Base-by-base conservation (phyloP, 2,329 filamentous ascomycete species). In the Penicillium sp. region DNA sequence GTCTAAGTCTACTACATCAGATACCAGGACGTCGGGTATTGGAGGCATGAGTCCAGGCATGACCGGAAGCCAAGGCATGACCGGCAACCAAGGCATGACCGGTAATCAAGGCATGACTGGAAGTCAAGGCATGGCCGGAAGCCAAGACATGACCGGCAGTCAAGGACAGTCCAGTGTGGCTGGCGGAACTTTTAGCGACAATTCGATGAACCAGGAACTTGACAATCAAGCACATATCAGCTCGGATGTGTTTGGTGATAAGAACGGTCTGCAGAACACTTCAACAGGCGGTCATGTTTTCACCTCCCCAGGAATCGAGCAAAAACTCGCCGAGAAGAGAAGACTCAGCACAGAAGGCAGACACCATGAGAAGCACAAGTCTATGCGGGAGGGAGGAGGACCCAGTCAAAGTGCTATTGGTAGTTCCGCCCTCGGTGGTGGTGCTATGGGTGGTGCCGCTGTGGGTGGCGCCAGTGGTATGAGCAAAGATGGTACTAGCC, bases 201-300 rank as follows among this genome's bases (percentile, higher is more conserved):
- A 54, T 11, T 51, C 35, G 5, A 51, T 57, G 16, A 16, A 49
- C 2, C 48, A 66, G 3, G 63, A 65, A 39, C 52, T 65, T 21
- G 52, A 56, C 19, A 58, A 54, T n/a, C 46, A 57, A 8, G 47
- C 56, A 7, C 53, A 56, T 19, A 59, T 62, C 22, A 48, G 55
- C 33, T 37, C 57, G 9, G 59, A 57, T 16, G 58, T 65, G 11
- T 62, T 63, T 31, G 51, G 45, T n/a, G 50, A 55, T n/a, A 48
- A 27, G 46, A 26, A 41, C n/a, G 48, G 48, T 26, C 48, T 50
- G 3, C 48, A 50, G 16, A 50, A 50, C n/a, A 50, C 48, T 4
- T 39, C 33, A 14, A 39, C 14, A 24, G 33, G 21, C 10, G 22
- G 9, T 3, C 47, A 50, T 31, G 21, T n/a, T n/a, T 26, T 29